phyloP scores from a whole-genome alignment of 2,329 filamentous ascomycete species.

The Setomelanomma holmii region DNA sequence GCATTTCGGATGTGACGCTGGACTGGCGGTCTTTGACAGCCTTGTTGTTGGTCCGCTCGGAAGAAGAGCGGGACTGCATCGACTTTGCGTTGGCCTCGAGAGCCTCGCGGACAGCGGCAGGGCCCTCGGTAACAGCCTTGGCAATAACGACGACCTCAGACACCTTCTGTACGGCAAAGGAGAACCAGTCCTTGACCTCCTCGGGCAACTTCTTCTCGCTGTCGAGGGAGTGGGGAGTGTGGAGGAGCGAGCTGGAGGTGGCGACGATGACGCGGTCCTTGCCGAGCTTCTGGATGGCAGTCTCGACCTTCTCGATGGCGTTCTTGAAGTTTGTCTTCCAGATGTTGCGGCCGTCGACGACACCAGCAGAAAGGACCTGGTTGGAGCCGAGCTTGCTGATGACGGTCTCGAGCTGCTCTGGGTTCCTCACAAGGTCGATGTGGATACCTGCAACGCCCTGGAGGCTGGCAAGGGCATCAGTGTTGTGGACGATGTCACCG shows the following conservation, averaged over 20 bases:
- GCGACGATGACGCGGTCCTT: conserved; percentile 97
- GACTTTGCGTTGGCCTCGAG: conserved; percentile 98
- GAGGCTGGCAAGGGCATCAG: conserved; percentile 81
- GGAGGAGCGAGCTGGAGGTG: conserved; percentile 95
- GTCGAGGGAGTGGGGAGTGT: conserved; percentile 96
- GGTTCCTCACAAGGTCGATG: conserved; percentile 96
- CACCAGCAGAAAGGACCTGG: conserved; percentile 91
- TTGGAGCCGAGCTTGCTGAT: conserved; percentile 82
- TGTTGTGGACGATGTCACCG: conserved; percentile 99
- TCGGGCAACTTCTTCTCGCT: conserved; percentile 98
- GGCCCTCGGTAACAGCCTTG: conserved; percentile 94
- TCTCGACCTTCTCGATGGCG: conserved; percentile 89
- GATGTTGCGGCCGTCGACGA: conserved; percentile 99
- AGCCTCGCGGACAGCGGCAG: conserved; percentile 82
- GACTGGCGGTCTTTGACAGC: conserved; percentile 96
- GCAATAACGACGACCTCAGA: conserved; percentile 89
- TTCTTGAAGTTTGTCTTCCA: conserved; percentile 99
- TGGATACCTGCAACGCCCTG: conserved; percentile 83
- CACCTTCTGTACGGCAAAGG: conserved; percentile 95
- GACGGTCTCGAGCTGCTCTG: conserved; percentile 93
- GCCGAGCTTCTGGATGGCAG: conserved; percentile 91
- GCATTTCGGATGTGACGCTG: conserved; percentile 81
- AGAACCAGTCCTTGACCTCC: conserved; percentile 98
- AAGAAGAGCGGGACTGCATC: conserved; percentile 86
- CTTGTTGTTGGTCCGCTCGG: conserved; percentile 94